Evolutionary conservation across 2,329 filamentous ascomycete species (phyloP).

Genomic region (Shiraia sp.): DNA sequence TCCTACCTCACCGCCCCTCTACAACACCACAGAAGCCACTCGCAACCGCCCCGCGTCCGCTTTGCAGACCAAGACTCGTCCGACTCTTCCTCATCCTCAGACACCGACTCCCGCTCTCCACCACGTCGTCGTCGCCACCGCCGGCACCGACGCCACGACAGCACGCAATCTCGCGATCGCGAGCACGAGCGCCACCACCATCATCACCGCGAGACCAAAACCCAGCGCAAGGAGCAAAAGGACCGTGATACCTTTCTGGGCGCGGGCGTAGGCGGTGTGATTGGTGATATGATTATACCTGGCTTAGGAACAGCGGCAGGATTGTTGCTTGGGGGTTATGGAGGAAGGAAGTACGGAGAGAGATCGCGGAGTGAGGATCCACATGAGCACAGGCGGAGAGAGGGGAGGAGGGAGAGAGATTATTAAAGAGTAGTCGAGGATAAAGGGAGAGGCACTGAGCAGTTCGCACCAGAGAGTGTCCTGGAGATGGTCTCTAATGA

Average conservation of each 20-base stretch:
- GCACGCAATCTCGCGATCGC: slow-evolving; percentile 2
- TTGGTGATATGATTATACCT: slow-evolving; percentile 51
- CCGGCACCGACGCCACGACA: slow-evolving; percentile 19
- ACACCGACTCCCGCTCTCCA: slow-evolving; percentile 8
- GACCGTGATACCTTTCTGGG: slow-evolving; percentile 49
- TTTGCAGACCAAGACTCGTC: slow-evolving; percentile 31
- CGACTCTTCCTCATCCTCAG: slow-evolving; percentile 21
- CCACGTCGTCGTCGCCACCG: slow-evolving; percentile 16
- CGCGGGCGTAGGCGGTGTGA: slow-evolving; percentile 49
- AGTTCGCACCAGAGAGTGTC: no score
- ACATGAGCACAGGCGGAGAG: slow-evolving; percentile 7
- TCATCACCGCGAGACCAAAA: slow-evolving; percentile 10
- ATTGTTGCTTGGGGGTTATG: slow-evolving; percentile 48
- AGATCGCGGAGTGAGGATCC: slow-evolving; percentile 25
- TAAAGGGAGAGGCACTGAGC: no score
- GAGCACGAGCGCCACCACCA: slow-evolving; percentile 6
- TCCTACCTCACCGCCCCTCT: slow-evolving; percentile 31
- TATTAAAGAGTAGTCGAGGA: no score
- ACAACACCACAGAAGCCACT: slow-evolving; percentile 32
- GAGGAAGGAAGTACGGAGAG: slow-evolving; percentile 47
- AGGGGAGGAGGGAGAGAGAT: neutral
- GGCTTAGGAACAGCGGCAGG: slow-evolving; percentile 47
- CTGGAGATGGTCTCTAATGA: no score
- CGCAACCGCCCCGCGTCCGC: slow-evolving; percentile 37
- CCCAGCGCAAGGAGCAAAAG: slow-evolving; percentile 23